Evolutionary conservation across 1,284 basidiomycete species (phyloP).

Genomic region (Spongispora temasekensis): DNA sequence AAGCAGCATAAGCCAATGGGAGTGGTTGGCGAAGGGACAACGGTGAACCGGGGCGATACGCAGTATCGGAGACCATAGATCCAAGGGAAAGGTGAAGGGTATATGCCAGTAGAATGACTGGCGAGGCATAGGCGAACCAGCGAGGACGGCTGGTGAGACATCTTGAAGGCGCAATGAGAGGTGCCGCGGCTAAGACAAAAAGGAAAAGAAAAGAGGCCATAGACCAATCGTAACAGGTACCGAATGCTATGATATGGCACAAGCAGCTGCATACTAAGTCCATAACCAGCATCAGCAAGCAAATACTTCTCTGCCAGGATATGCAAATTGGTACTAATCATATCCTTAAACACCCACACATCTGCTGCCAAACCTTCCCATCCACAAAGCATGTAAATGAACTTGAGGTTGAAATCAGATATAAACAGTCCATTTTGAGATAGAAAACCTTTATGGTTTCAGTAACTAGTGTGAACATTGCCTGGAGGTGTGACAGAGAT

Average conservation of each 20-base stretch:
- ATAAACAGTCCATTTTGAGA: slow-evolving; percentile 14
- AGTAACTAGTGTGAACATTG: not conserved
- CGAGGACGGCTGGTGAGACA: no score
- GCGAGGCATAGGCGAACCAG: no score
- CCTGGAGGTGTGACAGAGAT: not conserved
- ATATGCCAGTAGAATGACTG: no score
- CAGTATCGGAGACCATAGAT: no score
- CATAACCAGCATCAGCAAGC: not conserved
- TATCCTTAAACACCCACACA: not conserved
- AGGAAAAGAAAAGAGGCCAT: no score
- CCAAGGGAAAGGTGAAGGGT: no score
- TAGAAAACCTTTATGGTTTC: slow-evolving; percentile 20
- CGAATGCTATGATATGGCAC: not conserved
- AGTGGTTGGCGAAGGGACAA: no score
- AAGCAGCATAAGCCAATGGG: no score
- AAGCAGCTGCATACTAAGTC: not conserved
- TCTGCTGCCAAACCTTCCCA: slow-evolving; percentile 10
- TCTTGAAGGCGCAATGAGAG: no score
- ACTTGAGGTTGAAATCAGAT: slow-evolving; percentile 4
- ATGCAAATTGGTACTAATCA: not conserved
- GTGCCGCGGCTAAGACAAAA: no score
- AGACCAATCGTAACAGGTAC: no score
- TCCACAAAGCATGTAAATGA: slow-evolving; percentile 6
- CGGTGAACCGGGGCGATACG: no score
- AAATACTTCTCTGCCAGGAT: not conserved